A percentile compares a stretch with the other conserved stretches of the same genome.
These are phyloP conservation scores for Skeletonema tropicum DNA, from an alignment of 108 stramenopile genomes.

Conservation along the genomic window DNA sequence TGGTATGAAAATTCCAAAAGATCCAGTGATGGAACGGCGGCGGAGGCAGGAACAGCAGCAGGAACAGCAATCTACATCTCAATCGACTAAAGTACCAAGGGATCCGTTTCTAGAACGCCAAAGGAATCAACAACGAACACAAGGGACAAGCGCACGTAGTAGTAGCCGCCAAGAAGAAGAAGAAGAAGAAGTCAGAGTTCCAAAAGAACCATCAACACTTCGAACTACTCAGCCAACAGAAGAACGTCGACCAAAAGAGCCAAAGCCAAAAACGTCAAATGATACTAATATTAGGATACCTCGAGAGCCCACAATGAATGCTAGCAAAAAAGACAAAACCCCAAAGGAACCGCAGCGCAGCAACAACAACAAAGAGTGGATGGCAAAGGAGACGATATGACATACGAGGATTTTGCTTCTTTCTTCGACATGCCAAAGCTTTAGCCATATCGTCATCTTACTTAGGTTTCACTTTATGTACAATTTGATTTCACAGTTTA, in stretches of 20 bases:
- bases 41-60: background rate
- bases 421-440: constrained; percentile 6
- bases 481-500: background rate
- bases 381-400: background rate
- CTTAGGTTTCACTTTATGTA: background rate
- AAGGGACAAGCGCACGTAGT: no score
- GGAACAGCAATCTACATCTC: background rate
- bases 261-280: background rate
- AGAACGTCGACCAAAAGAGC: constrained; percentile 2
- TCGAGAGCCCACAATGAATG: background rate
- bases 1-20: constrained; percentile 7
- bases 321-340: background rate
- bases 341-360: background rate
- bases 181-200: no score
- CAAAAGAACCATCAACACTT: no score
- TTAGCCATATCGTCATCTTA: background rate
- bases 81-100: background rate
- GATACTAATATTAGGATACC: background rate
- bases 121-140: no score
- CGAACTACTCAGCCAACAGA: background rate
- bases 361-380: background rate
- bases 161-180: no score
- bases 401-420: background rate
- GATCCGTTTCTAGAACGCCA: background rate
- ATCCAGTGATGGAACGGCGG: background rate